Base-by-base conservation (phyloP, 1,284 basidiomycete genomes). In the Marasmius sp. region DNA sequence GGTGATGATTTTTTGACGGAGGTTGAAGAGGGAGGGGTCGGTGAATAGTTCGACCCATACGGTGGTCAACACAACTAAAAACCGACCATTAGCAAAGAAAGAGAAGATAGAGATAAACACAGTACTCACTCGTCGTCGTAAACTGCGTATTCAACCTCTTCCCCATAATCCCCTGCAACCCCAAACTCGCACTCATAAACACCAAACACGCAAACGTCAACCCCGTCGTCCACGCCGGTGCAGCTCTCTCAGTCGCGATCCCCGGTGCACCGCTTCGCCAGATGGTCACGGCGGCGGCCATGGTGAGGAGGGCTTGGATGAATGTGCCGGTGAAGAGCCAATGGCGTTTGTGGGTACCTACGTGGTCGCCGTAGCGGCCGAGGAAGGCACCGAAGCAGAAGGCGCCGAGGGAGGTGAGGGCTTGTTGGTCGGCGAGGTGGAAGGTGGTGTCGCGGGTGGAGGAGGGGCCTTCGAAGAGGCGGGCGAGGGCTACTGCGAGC, bases 11-110 rank as follows among this genome's bases (percentile, higher is more conserved):
- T 78, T 70, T 16, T 72, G 70, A 56, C 74, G 75, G 41, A 78
- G 34, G 54, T 67, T 69, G 74, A 81, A 85, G 6, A 89, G 77
- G 52, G 81, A 73, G 0, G 88, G 88, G 69, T 89, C 87, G 58
- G 84, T 83, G 78, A 88, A 79, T 62, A 91, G 81, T 69, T 90
- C 87, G 61, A 88, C 88, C 88, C 87, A 90, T 14, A 87, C 85
- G n/a, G 86, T 89, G 4, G 87, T 90, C 18, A 90, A 77, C 53
- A 86, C 83, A 50, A 85, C 85, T 82, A 61, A 39, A 41, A 34
- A 52, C 33, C 9, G 20, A 10, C 22, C 6, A 22, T 51, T 22
- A 51, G 49, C 18, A 53, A 36, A 34, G 11, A 9, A 47, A 20
- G 20, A 38, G 54, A 16, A 56, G 36, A 54, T 5, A 37, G 45